These are phyloP conservation scores for Artemisia tridentata DNA, from an alignment of 129 eudicot genomes.

Conservation along the genomic window DNA sequence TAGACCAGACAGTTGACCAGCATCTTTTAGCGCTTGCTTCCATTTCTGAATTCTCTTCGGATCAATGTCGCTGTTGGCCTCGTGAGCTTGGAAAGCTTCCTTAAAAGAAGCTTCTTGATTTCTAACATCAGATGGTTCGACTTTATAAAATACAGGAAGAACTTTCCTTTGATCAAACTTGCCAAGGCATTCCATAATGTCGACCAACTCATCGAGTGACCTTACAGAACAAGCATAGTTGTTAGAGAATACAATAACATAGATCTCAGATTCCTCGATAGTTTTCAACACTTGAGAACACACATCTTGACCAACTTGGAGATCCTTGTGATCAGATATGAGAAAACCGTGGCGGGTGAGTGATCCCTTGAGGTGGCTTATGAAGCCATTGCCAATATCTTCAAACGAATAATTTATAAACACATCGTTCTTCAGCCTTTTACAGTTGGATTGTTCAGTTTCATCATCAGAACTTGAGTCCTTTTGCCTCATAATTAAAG, in stretches of 20 bases:
- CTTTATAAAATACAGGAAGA: slow-evolving; percentile 18
- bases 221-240: slow-evolving; percentile 16
- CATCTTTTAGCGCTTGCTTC: slow-evolving; percentile 19
- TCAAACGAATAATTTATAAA: slow-evolving; percentile 12
- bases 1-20: slow-evolving; percentile 18
- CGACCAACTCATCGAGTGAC: slow-evolving; percentile 18
- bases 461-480: background rate
- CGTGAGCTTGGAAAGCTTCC: slow-evolving; percentile 14
- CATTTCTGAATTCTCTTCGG: slow-evolving; percentile 7
- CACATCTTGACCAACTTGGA: background rate
- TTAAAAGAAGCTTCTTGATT: slow-evolving; percentile 16
- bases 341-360: slow-evolving; percentile 7
- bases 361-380: slow-evolving; percentile 17
- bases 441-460: background rate
- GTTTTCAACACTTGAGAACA: background rate
- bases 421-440: background rate
- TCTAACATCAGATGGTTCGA: slow-evolving; percentile 20
- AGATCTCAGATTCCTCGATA: slow-evolving; percentile 23
- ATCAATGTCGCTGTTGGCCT: background rate
- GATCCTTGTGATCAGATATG: slow-evolving; percentile 12
- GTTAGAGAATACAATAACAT: slow-evolving; percentile 17
- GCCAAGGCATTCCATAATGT: slow-evolving; percentile 7
- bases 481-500: background rate
- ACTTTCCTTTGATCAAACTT: slow-evolving; percentile 9
- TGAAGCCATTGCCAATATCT: slow-evolving; percentile 19